Evolutionary conservation across 2,329 filamentous ascomycete genomes (phyloP).

Genomic region (Byssothecium circinans): DNA sequence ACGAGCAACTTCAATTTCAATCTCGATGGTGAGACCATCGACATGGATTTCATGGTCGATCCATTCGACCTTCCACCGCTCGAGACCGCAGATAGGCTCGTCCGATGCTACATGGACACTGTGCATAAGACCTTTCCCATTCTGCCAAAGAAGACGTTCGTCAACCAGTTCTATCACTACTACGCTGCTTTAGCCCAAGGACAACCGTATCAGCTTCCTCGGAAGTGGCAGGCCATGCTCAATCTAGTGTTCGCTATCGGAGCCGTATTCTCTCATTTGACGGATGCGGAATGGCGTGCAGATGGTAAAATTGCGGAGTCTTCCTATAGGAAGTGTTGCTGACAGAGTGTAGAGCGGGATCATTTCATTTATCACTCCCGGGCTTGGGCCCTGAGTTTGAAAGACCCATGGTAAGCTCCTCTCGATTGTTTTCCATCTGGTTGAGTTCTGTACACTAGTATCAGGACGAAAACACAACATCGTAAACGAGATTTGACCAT

Average conservation of each 20-base stretch:
- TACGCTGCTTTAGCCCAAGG: conserved; percentile 21
- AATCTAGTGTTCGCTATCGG: conserved; percentile 49
- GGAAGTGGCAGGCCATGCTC: conserved; percentile 42
- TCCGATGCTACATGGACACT: conserved; percentile 37
- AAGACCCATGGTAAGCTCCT: conserved; percentile 24
- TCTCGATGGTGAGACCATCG: conserved; percentile 28
- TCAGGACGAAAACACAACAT: too few relatives aligned
- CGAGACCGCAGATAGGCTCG: conserved; percentile 27
- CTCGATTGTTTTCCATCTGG: too few relatives aligned
- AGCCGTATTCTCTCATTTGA: conserved; percentile 38
- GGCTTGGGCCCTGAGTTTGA: conserved; percentile 36
- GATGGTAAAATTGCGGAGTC: too few relatives aligned
- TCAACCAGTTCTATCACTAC: conserved; percentile 36
- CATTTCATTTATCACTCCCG: conserved; percentile 44
- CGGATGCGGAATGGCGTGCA: conserved; percentile 23
- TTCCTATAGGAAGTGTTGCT: too few relatives aligned
- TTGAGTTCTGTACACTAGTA: too few relatives aligned
- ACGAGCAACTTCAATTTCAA: conserved; percentile 33
- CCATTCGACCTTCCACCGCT: conserved; percentile 35
- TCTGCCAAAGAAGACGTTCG: conserved; percentile 33
- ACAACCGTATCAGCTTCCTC: conserved; percentile 12
- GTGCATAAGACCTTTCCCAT: conserved; percentile 27
- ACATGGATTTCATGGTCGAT: conserved; percentile 22
- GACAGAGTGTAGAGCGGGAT: too few relatives aligned
- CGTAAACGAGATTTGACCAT: too few relatives aligned